Evolutionary conservation across 495 filamentous ascomycete genomes (phyloP).

Genomic region (Podospora bellae-mahoneyi): DNA sequence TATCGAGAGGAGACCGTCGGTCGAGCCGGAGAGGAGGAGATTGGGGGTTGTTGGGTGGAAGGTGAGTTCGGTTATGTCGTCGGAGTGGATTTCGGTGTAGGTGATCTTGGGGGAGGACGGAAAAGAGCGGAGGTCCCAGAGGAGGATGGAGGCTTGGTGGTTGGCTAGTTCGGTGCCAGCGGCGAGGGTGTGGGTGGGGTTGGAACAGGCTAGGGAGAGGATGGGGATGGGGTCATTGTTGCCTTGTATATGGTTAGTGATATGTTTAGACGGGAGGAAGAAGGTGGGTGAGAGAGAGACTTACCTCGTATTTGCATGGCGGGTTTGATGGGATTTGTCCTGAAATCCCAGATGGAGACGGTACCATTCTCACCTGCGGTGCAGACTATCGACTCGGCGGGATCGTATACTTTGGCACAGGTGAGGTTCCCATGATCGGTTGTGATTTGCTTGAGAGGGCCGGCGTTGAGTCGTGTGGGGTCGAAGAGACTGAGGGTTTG

Average conservation of each 20-base stretch:
- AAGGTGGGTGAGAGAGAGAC: conserved; percentile 19
- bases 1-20: conserved; percentile 86
- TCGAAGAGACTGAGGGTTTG: conserved; percentile 57
- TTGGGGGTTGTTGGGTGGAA: conserved; percentile 63
- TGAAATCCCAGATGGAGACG: conserved; percentile 56
- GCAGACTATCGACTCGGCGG: conserved; percentile 41
- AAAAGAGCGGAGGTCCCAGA: conserved; percentile 74
- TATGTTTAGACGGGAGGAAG: neutral
- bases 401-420: conserved; percentile 49
- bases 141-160: conserved; percentile 64
- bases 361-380: conserved; percentile 63
- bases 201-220: conserved; percentile 65
- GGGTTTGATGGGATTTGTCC: conserved; percentile 35
- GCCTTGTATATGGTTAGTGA: neutral
- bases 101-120: conserved; percentile 50
- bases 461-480: conserved; percentile 41
- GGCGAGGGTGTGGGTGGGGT: conserved; percentile 57
- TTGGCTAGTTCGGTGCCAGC: conserved; percentile 77
- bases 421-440: conserved; percentile 55
- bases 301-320: conserved; percentile 45
- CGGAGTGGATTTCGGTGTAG: conserved; percentile 85
- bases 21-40: conserved; percentile 78
- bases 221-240: conserved; percentile 29
- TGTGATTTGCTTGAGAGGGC: conserved; percentile 40
- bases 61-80: conserved; percentile 83